Conservation (phyloP, 1,284 basidiomycete species). For the Apiotrichum mycotoxinovorans region DNA sequence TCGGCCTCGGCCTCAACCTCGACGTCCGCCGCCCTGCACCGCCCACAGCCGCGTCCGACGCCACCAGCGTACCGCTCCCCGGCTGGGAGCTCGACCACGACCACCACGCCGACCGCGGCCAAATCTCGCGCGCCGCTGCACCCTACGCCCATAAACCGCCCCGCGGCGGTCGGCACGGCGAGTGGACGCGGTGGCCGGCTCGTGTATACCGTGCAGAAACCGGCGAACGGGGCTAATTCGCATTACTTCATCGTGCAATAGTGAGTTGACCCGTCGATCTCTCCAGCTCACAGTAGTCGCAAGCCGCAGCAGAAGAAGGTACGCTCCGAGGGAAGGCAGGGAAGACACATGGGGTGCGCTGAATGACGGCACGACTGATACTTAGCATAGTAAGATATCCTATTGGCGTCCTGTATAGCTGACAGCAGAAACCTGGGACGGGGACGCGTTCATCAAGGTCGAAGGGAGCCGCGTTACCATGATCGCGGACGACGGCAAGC, state of each 20-base stretch:
- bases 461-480: slow-evolving; percentile 54
- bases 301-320: slow-evolving; percentile 50
- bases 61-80: not conserved
- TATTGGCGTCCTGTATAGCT: not conserved
- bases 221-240: slow-evolving; percentile 5
- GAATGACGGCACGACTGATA: slow-evolving; percentile 5
- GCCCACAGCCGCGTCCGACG: not conserved
- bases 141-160: not conserved
- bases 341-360: no score
- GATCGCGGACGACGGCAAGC: slow-evolving; percentile 51
- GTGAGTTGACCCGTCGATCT: slow-evolving; percentile 28
- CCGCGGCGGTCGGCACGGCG: not conserved
- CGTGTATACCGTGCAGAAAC: slow-evolving; percentile 19
- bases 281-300: slow-evolving; percentile 37
- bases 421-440: slow-evolving; percentile 50
- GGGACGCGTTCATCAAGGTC: slow-evolving; percentile 57
- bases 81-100: no score
- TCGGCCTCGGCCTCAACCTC: slow-evolving; percentile 3
- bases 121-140: not conserved
- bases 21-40: not conserved
- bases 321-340: slow-evolving; percentile 4
- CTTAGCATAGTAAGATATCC: slow-evolving; percentile 43
- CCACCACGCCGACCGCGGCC: not conserved
- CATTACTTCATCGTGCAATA: slow-evolving; percentile 45
- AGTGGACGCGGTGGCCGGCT: slow-evolving; percentile 23